Base-by-base conservation (phyloP, 1,139 yeast genomes). In the Lodderomyces theae region DNA sequence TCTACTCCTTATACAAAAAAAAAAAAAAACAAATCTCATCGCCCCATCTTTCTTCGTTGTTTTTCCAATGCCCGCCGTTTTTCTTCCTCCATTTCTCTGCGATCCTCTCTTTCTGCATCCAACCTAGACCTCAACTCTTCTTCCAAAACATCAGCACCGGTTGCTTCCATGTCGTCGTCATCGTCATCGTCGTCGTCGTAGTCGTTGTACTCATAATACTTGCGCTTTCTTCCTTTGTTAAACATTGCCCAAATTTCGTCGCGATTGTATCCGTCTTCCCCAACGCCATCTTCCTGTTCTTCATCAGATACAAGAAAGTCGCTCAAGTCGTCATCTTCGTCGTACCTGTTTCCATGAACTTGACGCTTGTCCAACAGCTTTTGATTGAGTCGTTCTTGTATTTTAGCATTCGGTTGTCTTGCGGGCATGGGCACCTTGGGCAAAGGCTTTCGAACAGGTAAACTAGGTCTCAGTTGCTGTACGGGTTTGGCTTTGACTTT, bases 211-310 rank as follows among this genome's bases (percentile, higher is more conserved):
- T 70, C 63, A 46, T 67, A 69, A 37, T 70, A 63, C 1, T 67
- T 54, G 34, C 82, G 63, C 42, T 73, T 68, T 49, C 74, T 74
- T 3, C 89, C 87, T 41, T 79, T 72, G 56, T 81, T 83, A 60
- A 89, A 86, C 61, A 90, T 76, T 26, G 82, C 80, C 96, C 96
- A 88, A 37, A 90, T 89, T 58, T 89, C 96, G 47, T 85, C 90
- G 40, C 92, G 66, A 51, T 86, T 85, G 51, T 83, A 86, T 6
- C 28, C 44, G 28, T 46, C 41, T 32, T 48, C 34, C n/a, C 34
- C 38, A 19, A 42, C 50, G 13, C 59, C 66, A 21, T 67, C 79
- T 22, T 74, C 82, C 18, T 28, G n/a, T 10, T 24, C 26, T 79
- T 19, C 85, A 45, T 79, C 84, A 11, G 79, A 78, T 8, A 71